phyloP scores from a whole-genome alignment of 1,284 basidiomycete species.

The Cryptococcus maquisensis region DNA sequence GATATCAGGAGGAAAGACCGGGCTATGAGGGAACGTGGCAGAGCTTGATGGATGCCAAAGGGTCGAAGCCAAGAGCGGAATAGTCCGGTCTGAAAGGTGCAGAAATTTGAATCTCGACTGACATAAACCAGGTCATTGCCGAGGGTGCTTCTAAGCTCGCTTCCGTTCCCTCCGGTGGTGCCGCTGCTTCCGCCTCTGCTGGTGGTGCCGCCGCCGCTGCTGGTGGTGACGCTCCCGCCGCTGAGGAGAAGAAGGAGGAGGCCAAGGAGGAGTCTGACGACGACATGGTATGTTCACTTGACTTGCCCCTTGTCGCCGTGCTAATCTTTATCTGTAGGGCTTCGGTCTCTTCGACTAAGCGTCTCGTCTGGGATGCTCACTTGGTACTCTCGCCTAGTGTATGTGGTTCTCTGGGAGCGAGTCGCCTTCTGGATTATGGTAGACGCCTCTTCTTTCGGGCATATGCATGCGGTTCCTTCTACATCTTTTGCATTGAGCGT shows the following conservation, averaged over 20 bases:
- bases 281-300: constrained; percentile 69
- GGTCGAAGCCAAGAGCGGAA: too few species aligned
- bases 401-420: background rate
- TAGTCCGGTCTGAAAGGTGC: background rate
- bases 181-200: constrained; percentile 60
- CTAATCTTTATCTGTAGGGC: constrained; percentile 52
- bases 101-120: too few species aligned
- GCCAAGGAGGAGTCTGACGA: constrained; percentile 73
- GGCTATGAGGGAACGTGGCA: background rate
- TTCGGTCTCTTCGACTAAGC: constrained; percentile 78
- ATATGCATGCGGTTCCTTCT: constrained; percentile 5
- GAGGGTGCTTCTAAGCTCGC: constrained; percentile 80
- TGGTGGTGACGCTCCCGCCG: constrained; percentile 60
- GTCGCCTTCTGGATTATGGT: background rate
- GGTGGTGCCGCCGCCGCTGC: constrained; percentile 54
- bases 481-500: background rate
- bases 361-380: constrained; percentile 14
- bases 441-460: background rate
- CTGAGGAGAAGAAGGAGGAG: constrained; percentile 76
- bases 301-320: background rate
- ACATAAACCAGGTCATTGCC: constrained; percentile 66
- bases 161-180: constrained; percentile 66
- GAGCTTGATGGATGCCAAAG: too few species aligned
- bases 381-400: background rate
- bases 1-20: background rate